Conservation (phyloP, 352 stramenopile genomes). For the Globisporangium parvum region DNA sequence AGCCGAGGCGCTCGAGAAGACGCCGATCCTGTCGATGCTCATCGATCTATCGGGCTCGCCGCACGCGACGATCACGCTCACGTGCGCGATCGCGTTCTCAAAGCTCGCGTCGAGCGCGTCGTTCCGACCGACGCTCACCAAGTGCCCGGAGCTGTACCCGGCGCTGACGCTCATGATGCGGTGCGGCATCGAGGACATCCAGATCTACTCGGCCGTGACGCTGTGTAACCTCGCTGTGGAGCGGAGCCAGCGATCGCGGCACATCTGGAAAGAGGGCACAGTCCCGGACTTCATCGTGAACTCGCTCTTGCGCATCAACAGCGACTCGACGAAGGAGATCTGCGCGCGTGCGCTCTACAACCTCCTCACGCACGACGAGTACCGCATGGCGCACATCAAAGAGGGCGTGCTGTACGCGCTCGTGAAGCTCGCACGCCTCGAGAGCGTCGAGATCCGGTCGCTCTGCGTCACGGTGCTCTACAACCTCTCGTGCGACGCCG, state of each 20-base stretch:
- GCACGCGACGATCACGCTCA: constrained; percentile 61
- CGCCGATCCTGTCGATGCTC: constrained; percentile 65
- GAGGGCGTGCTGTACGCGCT: constrained; percentile 85
- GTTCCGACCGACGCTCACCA: constrained; percentile 51
- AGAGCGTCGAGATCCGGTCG: constrained; percentile 75
- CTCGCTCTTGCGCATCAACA: constrained; percentile 85
- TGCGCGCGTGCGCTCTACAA: constrained; percentile 84
- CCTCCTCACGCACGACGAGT: constrained; percentile 75
- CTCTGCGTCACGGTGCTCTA: constrained; percentile 79
- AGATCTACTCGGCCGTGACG: constrained; percentile 85
- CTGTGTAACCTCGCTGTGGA: constrained; percentile 83
- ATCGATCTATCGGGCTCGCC: constrained; percentile 66
- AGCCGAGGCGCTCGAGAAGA: constrained; percentile 60
- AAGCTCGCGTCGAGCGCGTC: constrained; percentile 60
- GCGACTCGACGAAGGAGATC: constrained; percentile 85
- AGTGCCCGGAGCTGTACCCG: constrained; percentile 65
- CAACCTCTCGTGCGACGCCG: constrained; percentile 74
- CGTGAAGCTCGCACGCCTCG: constrained; percentile 77
- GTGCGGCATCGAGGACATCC: constrained; percentile 80
- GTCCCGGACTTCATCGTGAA: constrained; percentile 89
- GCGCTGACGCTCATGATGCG: constrained; percentile 86
- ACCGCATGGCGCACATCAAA: constrained; percentile 77
- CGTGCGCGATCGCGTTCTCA: constrained; percentile 72
- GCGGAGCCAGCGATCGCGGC: constrained; percentile 40
- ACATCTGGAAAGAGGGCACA: constrained; percentile 84